Evolutionary conservation across 345 rosid genomes (phyloP), one percentile per base, ranked within the genome.

Genomic region (Hibiscus syriacus): DNA sequence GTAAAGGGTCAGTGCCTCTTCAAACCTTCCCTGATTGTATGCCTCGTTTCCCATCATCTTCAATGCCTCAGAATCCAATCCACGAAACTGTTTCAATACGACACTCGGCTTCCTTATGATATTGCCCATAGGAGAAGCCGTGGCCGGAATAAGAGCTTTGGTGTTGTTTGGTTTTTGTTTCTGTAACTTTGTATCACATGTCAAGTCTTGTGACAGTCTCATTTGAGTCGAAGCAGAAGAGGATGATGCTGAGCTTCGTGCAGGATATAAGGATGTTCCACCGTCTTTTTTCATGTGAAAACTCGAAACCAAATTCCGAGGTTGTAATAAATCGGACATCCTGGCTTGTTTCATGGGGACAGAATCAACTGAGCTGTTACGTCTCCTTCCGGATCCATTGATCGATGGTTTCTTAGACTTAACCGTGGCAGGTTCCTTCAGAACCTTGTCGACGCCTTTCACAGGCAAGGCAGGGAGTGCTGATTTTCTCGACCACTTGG

Each of bases 41-140:
- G 78, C 87, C 59, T 82, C 96, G 59, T 92, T 92, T 57, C 98
- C 97, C 80, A 72, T 70, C 43, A 54, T 84, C 79, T 90, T 92
- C 78, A 92, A 56, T 12, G 56, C 64, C 72, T 90, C 97, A 4
- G 92, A 87, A 72, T 84, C 86, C 61, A 68, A 60, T 71, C 74
- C 79, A 46, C 59, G 74, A 52, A 72, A 50, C 19, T 49, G 64
- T 55, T 48, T 60, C 57, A 66, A 16, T 66, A 80, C 82, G 5
- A 69, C 74, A 14, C 80, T 46, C 0, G 82, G 71, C 62, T 81
- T 83, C 79, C 81, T 81, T 70, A 84, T 71, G 41, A 89, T 89
- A 80, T 89, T 89, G 7, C 92, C 96, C 96, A 85, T 84, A 5
- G 77, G 78, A 50, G 86, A 72, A 2, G 59, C 48, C 56, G 82